Evolutionary conservation across 2,329 filamentous ascomycete genomes (phyloP).

Genomic region (Nigrospora sphaerica): DNA sequence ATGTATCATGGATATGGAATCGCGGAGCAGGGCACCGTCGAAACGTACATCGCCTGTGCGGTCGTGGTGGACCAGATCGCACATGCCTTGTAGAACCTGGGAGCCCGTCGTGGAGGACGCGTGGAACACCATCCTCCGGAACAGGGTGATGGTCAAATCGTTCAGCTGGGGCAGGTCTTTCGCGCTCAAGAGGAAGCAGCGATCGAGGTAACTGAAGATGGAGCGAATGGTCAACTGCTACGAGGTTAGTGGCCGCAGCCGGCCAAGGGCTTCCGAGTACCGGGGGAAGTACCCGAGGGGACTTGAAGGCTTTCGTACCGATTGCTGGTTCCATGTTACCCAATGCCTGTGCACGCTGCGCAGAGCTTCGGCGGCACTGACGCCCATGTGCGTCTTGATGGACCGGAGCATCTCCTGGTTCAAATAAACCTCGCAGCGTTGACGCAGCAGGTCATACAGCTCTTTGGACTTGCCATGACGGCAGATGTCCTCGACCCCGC

Average conservation of each 20-base stretch:
- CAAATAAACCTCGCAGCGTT: slow-evolving; percentile 62
- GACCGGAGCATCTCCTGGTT: slow-evolving; percentile 49
- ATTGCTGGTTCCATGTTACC: slow-evolving; percentile 70
- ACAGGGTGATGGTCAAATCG: slow-evolving; percentile 72
- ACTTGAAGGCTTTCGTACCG: slow-evolving; percentile 42
- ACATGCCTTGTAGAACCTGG: slow-evolving; percentile 53
- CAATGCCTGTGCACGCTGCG: slow-evolving; percentile 52
- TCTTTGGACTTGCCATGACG: slow-evolving; percentile 64
- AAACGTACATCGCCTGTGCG: slow-evolving; percentile 51
- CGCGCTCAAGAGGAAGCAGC: slow-evolving; percentile 75
- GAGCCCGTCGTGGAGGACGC: slow-evolving; percentile 23
- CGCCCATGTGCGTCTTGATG: slow-evolving; percentile 42
- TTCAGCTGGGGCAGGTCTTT: slow-evolving; percentile 66
- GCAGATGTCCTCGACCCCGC: slow-evolving; percentile 87
- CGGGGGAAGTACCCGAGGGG: background rate
- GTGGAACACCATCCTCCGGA: slow-evolving; percentile 53
- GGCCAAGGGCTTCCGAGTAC: background rate
- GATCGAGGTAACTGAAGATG: slow-evolving; percentile 90
- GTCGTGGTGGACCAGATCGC: slow-evolving; percentile 67
- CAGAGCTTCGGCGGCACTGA: slow-evolving; percentile 57
- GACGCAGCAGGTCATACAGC: slow-evolving; percentile 59
- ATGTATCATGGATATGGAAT: slow-evolving; percentile 75
- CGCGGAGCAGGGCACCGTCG: slow-evolving; percentile 59
- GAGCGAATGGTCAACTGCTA: slow-evolving; percentile 67
- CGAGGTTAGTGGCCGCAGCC: background rate